A percentile compares a stretch with the other conserved stretches of the same genome.
These are phyloP conservation scores for Trapa bicornis DNA, from an alignment of 345 rosid genomes.

Conservation along the genomic window DNA sequence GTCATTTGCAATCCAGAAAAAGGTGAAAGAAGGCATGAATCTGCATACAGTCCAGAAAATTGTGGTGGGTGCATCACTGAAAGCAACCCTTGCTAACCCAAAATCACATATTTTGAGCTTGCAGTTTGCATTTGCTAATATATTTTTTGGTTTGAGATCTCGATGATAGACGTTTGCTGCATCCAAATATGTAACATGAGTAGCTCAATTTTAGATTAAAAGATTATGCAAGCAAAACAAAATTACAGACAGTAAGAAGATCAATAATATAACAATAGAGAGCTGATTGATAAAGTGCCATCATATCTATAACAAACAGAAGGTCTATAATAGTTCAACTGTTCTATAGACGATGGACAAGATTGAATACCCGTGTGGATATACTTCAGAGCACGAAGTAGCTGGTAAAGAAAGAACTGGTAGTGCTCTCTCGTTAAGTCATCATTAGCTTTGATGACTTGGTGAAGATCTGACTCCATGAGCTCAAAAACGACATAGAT, in stretches of 20 bases:
- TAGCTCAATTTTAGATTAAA: background rate
- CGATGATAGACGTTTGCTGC: slow-evolving; percentile 93
- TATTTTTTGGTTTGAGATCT: slow-evolving; percentile 91
- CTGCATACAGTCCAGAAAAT: slow-evolving; percentile 83
- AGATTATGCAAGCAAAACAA: slow-evolving; percentile 4
- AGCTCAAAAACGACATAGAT: slow-evolving; percentile 92
- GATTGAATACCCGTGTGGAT: slow-evolving; percentile 64
- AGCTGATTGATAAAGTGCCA: background rate
- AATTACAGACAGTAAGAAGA: background rate
- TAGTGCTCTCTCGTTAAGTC: slow-evolving; percentile 89
- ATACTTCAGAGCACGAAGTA: slow-evolving; percentile 82
- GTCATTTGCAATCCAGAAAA: background rate
- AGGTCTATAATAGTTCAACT: slow-evolving; percentile 11
- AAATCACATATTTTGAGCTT: slow-evolving; percentile 93
- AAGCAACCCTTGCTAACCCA: slow-evolving; percentile 90
- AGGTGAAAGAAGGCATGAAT: background rate
- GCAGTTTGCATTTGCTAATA: slow-evolving; percentile 93
- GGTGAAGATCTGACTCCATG: slow-evolving; percentile 94
- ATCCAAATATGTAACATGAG: slow-evolving; percentile 19
- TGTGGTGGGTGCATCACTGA: slow-evolving; percentile 74
- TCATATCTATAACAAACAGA: background rate
- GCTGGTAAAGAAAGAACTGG: slow-evolving; percentile 89
- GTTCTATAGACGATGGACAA: too few relatives aligned
- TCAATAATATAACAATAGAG: background rate
- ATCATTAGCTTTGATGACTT: slow-evolving; percentile 92